Percentiles rank a stretch among this genome's conserved stretches.
phyloP scores from a whole-genome alignment of 768 basidiomycete species.

The Serpula lacrymans region DNA sequence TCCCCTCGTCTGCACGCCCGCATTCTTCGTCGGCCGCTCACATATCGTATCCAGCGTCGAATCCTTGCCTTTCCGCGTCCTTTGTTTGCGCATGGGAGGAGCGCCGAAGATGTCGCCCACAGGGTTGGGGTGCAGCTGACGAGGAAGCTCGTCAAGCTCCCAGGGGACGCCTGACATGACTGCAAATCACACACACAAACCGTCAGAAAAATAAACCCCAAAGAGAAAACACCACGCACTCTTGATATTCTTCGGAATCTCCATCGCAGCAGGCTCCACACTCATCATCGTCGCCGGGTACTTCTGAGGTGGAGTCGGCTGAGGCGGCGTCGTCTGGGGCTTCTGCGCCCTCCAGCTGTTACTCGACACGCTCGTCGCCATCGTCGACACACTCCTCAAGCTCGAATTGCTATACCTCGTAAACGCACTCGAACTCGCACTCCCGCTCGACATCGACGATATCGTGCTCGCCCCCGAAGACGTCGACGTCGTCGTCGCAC shows the following conservation, averaged over 20 bases:
- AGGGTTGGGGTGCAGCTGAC: slow-evolving; percentile 58
- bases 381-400: slow-evolving; percentile 70
- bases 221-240: slow-evolving; percentile 44
- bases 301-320: slow-evolving; percentile 17
- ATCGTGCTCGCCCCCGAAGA: slow-evolving; percentile 60
- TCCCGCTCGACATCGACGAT: slow-evolving; percentile 66
- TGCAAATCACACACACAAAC: slow-evolving; percentile 21
- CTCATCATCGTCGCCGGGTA: too few relatives aligned
- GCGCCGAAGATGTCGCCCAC: slow-evolving; percentile 58
- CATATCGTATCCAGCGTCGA: slow-evolving; percentile 69
- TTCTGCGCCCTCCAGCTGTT: slow-evolving; percentile 65
- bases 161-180: slow-evolving; percentile 78
- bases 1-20: too few relatives aligned
- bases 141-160: slow-evolving; percentile 68
- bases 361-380: slow-evolving; percentile 75
- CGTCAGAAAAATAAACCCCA: neutral
- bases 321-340: slow-evolving; percentile 9
- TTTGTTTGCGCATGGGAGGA: slow-evolving; percentile 57
- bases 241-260: slow-evolving; percentile 73
- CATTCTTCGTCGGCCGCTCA: too few relatives aligned
- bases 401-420: slow-evolving; percentile 75
- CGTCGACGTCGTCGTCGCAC: neutral
- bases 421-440: slow-evolving; percentile 67
- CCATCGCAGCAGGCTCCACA: too few relatives aligned
- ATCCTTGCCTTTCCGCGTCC: slow-evolving; percentile 67